These are phyloP conservation scores for Lentinula lateritia DNA, from an alignment of 768 basidiomycete species.

Conservation along the genomic window DNA sequence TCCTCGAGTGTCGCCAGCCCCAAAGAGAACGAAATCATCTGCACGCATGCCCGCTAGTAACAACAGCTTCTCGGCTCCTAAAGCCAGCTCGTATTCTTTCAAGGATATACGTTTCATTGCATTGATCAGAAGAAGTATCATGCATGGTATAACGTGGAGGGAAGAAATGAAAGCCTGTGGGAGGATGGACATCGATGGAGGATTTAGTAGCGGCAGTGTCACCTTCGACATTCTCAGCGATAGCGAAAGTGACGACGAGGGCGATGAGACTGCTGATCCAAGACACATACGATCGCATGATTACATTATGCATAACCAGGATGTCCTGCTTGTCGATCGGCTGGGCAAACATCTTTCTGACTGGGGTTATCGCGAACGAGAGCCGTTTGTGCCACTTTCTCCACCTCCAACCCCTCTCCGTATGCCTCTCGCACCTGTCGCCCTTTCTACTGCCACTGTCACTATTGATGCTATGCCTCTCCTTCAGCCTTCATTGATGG, in stretches of 20 bases:
- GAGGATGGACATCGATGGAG: constrained; percentile 1
- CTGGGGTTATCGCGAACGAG: constrained; percentile 7
- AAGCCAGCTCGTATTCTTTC: neutral
- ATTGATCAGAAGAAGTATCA: neutral
- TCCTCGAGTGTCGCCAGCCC: neutral
- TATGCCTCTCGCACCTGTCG: neutral
- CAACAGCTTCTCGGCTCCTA: neutral
- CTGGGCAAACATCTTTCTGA: constrained; percentile 3
- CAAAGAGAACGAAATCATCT: neutral
- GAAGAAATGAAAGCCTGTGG: neutral
- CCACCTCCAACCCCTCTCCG: neutral
- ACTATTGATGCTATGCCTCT: neutral
- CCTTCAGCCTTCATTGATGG: neutral
- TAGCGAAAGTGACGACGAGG: neutral
- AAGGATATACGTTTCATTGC: constrained; percentile 4
- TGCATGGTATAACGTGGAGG: constrained; percentile 3
- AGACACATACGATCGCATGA: neutral
- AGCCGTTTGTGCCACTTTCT: neutral
- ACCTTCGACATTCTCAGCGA: constrained; percentile 6
- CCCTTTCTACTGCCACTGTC: neutral
- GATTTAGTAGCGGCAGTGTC: constrained; percentile 3
- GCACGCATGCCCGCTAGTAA: neutral
- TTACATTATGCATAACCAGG: neutral
- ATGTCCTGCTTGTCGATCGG: constrained; percentile 1
- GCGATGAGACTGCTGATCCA: neutral